Base-by-base conservation (phyloP, 345 rosid species). In the Rhodamnia argentea region DNA sequence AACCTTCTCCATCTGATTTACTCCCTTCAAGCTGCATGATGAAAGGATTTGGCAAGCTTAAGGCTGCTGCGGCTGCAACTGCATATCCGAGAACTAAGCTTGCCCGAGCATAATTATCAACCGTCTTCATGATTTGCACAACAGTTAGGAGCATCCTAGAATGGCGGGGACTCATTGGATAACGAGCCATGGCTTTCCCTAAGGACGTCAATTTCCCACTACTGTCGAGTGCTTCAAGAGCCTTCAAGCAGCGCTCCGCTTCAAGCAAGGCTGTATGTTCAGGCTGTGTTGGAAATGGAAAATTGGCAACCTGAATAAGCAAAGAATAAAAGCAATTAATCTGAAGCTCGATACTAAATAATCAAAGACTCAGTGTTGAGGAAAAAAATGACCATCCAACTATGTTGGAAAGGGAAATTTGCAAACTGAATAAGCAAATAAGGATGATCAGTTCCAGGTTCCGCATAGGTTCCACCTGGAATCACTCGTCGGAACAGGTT, bases 261-360 rank as follows among this genome's bases (percentile, higher is more conserved):
- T 93, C 94, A 87, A 82, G 86, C 89, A 97, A 86, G 82, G 99
- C 92, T 75, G 90, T 84, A 60, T 91, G 83, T 76, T 91, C 91
- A 1, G 99, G 99, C 70, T 97, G 94, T 85, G 99, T 97, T 47
- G 98, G 99, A 89, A 97, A 97, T 47, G 99, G 99, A 88, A 96
- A 97, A 90, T 95, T 94, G 83, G 89, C 92, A 60, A 97, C 99
- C 99, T 97, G 92, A 84, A 53, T 52, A 85, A 60, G 82, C 29
- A 54, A 44, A 81, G 83, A 82, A 5, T 82, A 13, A 74, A n/a
- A 52, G 74, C 50, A 26, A 26, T 54, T 85, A 22, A 52, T 23
- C 59, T 18, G 32, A 58, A 47, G 42, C 10, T 29, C 6, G 44
- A 83, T 55, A 84, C 52, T 22, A 57, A 86, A 37, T 4, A 81